A percentile compares a stretch with the other conserved stretches of the same genome.
Evolutionary conservation across 2,329 filamentous ascomycete species (phyloP).

Genomic region (Aspergillus quadricinctus): DNA sequence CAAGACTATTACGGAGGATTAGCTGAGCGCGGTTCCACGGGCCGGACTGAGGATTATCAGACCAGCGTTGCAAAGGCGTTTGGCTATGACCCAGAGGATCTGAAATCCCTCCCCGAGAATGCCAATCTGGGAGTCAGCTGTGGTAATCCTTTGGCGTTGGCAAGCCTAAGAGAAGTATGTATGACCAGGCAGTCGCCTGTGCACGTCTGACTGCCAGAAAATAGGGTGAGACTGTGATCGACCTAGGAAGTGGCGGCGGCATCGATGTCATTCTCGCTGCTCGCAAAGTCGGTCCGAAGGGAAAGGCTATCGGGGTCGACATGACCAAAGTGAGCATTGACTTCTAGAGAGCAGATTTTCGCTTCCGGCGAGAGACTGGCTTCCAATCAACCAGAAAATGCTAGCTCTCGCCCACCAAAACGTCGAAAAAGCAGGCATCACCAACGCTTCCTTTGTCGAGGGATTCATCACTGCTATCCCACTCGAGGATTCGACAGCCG

Average conservation of each 20-base stretch:
- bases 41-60: neutral
- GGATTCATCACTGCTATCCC: conserved; percentile 49
- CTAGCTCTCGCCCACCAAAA: conserved; percentile 48
- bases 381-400: conserved; percentile 46
- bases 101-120: conserved; percentile 43
- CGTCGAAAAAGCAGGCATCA: conserved; percentile 31
- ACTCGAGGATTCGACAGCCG: conserved; percentile 40
- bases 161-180: conserved; percentile 43
- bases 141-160: conserved; percentile 50
- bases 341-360: neutral
- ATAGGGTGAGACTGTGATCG: conserved; percentile 55
- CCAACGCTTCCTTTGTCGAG: conserved; percentile 51
- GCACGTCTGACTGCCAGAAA: neutral
- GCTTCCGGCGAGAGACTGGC: neutral
- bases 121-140: conserved; percentile 53
- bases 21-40: neutral
- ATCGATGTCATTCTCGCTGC: conserved; percentile 56
- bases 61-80: conserved; percentile 45
- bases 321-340: conserved; percentile 50
- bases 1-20: neutral
- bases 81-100: conserved; percentile 49
- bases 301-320: conserved; percentile 54
- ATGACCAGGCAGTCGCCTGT: neutral
- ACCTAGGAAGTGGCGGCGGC: conserved; percentile 55
- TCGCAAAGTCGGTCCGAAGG: conserved; percentile 45